Evolutionary conservation across 805 yeast genomes (phyloP).

Genomic region (Saturnispora hagleri): DNA sequence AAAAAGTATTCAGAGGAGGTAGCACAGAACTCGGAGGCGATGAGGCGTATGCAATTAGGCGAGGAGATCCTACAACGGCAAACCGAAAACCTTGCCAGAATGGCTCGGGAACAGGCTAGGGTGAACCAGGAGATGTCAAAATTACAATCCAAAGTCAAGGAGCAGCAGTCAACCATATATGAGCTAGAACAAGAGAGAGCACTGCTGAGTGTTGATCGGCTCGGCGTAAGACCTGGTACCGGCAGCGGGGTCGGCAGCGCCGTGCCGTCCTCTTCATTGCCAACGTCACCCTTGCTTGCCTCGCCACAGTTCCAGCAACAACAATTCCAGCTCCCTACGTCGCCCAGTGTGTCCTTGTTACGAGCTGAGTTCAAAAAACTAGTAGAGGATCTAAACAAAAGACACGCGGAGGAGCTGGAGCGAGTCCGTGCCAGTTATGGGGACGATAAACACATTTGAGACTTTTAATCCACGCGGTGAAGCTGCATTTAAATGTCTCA

Average conservation of each 20-base stretch:
- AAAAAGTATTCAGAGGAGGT: slow-evolving; percentile 63
- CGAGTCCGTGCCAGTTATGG: neutral
- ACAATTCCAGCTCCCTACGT: neutral
- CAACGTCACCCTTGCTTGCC: neutral
- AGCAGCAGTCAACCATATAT: slow-evolving; percentile 34
- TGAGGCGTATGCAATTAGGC: slow-evolving; percentile 44
- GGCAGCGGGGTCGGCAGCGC: neutral
- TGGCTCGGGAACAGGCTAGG: slow-evolving; percentile 30
- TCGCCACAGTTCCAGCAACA: neutral
- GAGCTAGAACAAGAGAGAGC: slow-evolving; percentile 30
- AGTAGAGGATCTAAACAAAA: slow-evolving; percentile 51
- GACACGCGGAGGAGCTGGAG: slow-evolving; percentile 49
- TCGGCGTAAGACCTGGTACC: neutral
- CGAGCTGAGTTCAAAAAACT: slow-evolving; percentile 61
- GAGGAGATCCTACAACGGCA: slow-evolving; percentile 29
- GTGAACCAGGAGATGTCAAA: slow-evolving; percentile 23
- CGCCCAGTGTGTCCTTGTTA: slow-evolving; percentile 38
- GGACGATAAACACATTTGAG: slow-evolving; percentile 32
- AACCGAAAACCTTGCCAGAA: slow-evolving; percentile 28
- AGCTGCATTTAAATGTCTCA: neutral
- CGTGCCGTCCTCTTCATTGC: neutral
- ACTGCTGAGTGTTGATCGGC: neutral
- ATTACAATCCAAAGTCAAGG: slow-evolving; percentile 29
- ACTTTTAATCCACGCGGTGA: neutral
- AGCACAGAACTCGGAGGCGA: slow-evolving; percentile 38